phyloP scores from a whole-genome alignment of 345 rosid genomes.

The Kandelia obovata region DNA sequence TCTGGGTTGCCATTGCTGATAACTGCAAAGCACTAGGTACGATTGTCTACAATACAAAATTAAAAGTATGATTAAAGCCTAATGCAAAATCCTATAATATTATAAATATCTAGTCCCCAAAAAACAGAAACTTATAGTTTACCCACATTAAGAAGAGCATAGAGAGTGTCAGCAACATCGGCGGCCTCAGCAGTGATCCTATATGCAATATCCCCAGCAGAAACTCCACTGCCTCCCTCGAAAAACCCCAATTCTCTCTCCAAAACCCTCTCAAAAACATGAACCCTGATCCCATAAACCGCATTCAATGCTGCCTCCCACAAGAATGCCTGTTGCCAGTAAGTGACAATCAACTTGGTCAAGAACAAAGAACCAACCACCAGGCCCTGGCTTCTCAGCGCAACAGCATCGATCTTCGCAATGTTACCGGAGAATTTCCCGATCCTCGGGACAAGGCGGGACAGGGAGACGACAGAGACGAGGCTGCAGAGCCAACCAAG shows the following conservation, averaged over 20 bases:
- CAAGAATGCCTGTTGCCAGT: slow-evolving; percentile 68
- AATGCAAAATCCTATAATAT: not conserved
- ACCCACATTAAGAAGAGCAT: slow-evolving; percentile 78
- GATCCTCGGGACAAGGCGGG: slow-evolving; percentile 59
- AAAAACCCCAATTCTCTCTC: slow-evolving; percentile 71
- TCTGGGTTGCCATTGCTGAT: slow-evolving; percentile 70
- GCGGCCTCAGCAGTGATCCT: slow-evolving; percentile 80
- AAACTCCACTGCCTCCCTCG: slow-evolving; percentile 62
- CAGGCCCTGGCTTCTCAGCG: slow-evolving; percentile 40
- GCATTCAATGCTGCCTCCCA: slow-evolving; percentile 78
- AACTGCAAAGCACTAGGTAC: slow-evolving; percentile 79
- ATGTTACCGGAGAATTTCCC: slow-evolving; percentile 51
- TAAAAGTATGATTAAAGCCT: not conserved
- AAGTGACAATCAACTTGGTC: slow-evolving; percentile 50
- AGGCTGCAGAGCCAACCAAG: slow-evolving; percentile 81
- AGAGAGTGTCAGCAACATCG: slow-evolving; percentile 69
- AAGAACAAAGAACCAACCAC: slow-evolving; percentile 44
- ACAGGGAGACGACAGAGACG: slow-evolving; percentile 66
- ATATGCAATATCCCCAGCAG: slow-evolving; percentile 74
- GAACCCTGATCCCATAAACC: slow-evolving; percentile 53
- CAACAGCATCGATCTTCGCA: slow-evolving; percentile 21
- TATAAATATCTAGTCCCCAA: not conserved
- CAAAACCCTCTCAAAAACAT: slow-evolving; percentile 58
- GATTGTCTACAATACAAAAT: slow-evolving; percentile 50
- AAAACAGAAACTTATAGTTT: not conserved